A percentile compares a stretch with the other conserved stretches of the same genome.
Evolutionary conservation across 805 yeast genomes (phyloP).

Genomic region (Cyberlindnera saturnus): DNA sequence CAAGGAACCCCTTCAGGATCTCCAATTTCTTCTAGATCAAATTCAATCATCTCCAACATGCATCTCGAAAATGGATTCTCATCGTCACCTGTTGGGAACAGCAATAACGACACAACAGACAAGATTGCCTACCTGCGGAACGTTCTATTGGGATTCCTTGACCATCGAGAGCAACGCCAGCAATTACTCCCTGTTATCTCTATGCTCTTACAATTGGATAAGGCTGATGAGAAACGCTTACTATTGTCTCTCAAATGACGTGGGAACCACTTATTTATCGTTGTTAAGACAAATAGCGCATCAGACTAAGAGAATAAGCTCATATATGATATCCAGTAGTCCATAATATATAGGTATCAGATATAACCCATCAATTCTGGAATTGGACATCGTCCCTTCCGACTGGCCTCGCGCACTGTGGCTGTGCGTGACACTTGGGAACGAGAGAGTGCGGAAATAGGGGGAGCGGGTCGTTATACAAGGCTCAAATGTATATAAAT

Average conservation of each 20-base stretch:
- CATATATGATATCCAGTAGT: too few relatives aligned
- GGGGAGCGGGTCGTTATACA: too few relatives aligned
- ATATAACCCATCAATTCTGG: too few relatives aligned
- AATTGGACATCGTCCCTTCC: too few relatives aligned
- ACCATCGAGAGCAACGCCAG: slow-evolving; percentile 86
- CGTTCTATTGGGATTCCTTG: slow-evolving; percentile 85
- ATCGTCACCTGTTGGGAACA: neutral
- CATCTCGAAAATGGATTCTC: slow-evolving; percentile 5
- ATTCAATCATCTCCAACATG: slow-evolving; percentile 27
- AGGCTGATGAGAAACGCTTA: slow-evolving; percentile 71
- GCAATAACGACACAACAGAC: slow-evolving; percentile 10
- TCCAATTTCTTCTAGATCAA: slow-evolving; percentile 30
- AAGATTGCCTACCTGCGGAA: slow-evolving; percentile 80
- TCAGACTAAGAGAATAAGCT: too few relatives aligned
- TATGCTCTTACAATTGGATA: slow-evolving; percentile 60
- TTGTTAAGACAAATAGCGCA: too few relatives aligned
- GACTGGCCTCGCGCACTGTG: too few relatives aligned
- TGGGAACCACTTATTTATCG: neutral
- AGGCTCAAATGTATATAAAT: too few relatives aligned
- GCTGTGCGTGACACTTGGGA: too few relatives aligned
- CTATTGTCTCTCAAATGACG: slow-evolving; percentile 25
- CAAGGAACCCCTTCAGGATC: slow-evolving; percentile 16
- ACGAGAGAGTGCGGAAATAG: too few relatives aligned
- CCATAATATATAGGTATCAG: too few relatives aligned
- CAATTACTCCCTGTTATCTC: slow-evolving; percentile 82